Percentiles rank a stretch among this genome's conserved stretches.
Conservation (phyloP, 176 grass and related monocot species). For the Oryza punctata region DNA sequence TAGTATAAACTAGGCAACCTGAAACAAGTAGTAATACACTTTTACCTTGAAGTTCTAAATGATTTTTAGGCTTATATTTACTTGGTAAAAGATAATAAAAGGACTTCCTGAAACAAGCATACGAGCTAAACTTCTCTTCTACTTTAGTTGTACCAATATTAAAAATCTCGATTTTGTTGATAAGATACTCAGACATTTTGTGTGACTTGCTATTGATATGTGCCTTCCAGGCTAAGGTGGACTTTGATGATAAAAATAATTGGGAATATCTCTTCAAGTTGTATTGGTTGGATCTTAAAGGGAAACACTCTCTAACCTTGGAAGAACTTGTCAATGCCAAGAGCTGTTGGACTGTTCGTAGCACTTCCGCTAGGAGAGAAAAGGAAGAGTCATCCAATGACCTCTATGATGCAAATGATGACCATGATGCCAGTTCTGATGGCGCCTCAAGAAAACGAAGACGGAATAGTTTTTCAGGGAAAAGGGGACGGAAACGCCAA, state of each 20-base stretch:
- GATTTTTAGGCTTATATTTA: neutral
- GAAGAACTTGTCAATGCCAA: constrained; percentile 80
- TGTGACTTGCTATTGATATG: constrained; percentile 22
- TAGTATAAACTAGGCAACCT: constrained; percentile 10
- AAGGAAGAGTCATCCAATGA: constrained; percentile 87
- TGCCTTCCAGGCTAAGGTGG: constrained; percentile 63
- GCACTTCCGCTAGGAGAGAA: constrained; percentile 46
- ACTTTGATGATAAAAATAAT: constrained; percentile 95
- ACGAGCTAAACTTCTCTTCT: constrained; percentile 16
- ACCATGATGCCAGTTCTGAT: constrained; percentile 74
- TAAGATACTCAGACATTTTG: neutral
- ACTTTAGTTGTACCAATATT: constrained; percentile 9
- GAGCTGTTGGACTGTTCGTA: constrained; percentile 58
- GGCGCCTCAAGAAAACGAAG: constrained; percentile 49
- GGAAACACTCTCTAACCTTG: constrained; percentile 69
- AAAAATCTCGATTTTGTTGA: constrained; percentile 32
- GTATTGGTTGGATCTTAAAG: constrained; percentile 94
- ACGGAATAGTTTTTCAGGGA: constrained; percentile 48
- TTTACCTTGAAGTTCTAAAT: neutral
- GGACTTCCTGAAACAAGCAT: neutral
- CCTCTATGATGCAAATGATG: constrained; percentile 73
- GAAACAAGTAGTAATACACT: neutral
- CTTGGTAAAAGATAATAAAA: constrained; percentile 9
- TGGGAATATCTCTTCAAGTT: constrained; percentile 99
- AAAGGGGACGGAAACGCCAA: constrained; percentile 66